Base-by-base conservation (phyloP, 371 early-diverging fungal species). In the Haplosporangium sp. region DNA sequence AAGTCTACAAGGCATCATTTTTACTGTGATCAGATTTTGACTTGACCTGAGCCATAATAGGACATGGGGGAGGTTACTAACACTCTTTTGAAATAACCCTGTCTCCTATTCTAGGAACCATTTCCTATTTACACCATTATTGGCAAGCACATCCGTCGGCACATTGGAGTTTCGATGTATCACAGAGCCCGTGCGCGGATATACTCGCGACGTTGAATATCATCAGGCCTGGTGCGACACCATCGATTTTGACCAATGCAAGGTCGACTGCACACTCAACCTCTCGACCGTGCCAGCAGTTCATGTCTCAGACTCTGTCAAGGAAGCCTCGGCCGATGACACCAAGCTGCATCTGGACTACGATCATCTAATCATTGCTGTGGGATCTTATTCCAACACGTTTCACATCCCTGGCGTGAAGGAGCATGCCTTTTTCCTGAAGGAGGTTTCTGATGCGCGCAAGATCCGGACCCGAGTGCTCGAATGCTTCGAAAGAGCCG, bases 131-230 rank as follows among this genome's bases (percentile, higher is more conserved):
- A 95, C 94, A 41, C 95, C 95, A 36, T 71, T 95, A 58, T 83
- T 95, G 41, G 93, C 95, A n/a, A 89, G 89, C 62, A 90, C 91
- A 9, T 86, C 92, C 0, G 94, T 94, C 20, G 95, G 95, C 5
- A 95, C 95, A 12, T 86, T 95, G 23, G 95, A 95, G 74, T 93
- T 91, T 74, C 86, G 95, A 58, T 92, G 90, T 62, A 89, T 93
- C 55, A 83, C 89, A 16, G 94, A 94, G 74, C 90, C 92, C n/a
- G 85, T 92, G 2, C 82, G 92, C 37, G 83, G 85, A 0, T 87
- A 89, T 64, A 84, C 86, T 36, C 83, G 86, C 41, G 82, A 87
- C 6, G 83, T 89, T 29, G 84, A 83, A 59, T 91, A 86, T 74
- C 82, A 90, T 56, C 91, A 93, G 62, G 94, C 93, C 0, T 84